Evolutionary conservation across 176 grass and related monocot species (phyloP).

Genomic region (Carex pumila): DNA sequence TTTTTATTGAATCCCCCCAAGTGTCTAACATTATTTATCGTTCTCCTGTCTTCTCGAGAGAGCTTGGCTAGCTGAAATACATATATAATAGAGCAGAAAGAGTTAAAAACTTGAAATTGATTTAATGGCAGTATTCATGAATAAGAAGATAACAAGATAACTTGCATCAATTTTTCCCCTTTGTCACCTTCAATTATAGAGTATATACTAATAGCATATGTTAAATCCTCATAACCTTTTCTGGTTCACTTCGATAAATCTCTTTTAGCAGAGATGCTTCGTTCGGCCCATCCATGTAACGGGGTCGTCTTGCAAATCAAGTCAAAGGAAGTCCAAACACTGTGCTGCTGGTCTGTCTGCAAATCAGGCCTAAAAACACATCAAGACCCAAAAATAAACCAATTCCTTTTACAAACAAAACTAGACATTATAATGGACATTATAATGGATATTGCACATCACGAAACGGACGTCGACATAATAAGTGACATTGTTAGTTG

Average conservation of each 20-base stretch:
- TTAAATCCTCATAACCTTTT: too few species aligned
- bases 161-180: slow-evolving; percentile 93
- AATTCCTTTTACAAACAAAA: too few species aligned
- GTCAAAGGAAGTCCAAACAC: too few species aligned
- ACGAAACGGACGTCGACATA: slow-evolving; percentile 57
- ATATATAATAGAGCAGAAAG: slow-evolving; percentile 3
- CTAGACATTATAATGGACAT: too few species aligned
- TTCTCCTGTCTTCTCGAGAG: slow-evolving; percentile 61
- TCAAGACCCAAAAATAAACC: too few species aligned
- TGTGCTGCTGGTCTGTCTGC: too few species aligned
- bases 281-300: too few species aligned
- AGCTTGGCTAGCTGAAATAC: slow-evolving; percentile 79
- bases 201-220: too few species aligned
- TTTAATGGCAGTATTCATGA: background rate
- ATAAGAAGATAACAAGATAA: slow-evolving; percentile 25
- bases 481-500: background rate
- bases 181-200: slow-evolving; percentile 99
- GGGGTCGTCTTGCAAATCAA: too few species aligned
- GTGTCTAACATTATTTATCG: slow-evolving; percentile 65
- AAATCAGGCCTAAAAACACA: too few species aligned
- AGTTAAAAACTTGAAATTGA: background rate
- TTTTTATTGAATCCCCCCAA: slow-evolving; percentile 53
- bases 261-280: too few species aligned
- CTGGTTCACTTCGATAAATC: too few species aligned
- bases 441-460: slow-evolving; percentile 76